A percentile compares a stretch with the other conserved stretches of the same genome.
phyloP scores from a whole-genome alignment of 352 stramenopile species.

The Phytophthora megakarya region DNA sequence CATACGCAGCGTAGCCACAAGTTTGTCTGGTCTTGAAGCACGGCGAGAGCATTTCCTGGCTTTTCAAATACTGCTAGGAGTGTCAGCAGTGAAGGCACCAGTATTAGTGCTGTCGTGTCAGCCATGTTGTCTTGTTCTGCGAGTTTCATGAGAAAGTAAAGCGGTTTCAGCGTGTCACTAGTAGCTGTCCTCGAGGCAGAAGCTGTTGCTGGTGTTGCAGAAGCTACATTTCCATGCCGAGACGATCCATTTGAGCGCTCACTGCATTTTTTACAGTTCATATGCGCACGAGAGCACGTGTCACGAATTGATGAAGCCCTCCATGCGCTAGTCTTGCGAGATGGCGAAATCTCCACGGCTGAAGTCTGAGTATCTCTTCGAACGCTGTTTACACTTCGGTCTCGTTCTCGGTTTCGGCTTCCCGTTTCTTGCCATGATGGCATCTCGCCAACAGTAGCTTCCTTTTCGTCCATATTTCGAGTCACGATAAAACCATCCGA shows the following conservation, averaged over 20 bases:
- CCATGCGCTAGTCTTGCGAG: conserved; percentile 15
- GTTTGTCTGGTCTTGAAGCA: conserved; percentile 74
- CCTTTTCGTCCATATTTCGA: conserved; percentile 29
- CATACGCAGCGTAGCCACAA: conserved; percentile 85
- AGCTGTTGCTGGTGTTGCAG: neutral
- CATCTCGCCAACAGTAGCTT: conserved; percentile 19
- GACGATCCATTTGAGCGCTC: conserved; percentile 14
- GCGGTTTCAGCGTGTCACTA: conserved; percentile 52
- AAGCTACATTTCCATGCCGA: conserved; percentile 12
- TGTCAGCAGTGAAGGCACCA: conserved; percentile 82
- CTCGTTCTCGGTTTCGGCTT: conserved; percentile 39
- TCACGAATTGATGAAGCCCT: conserved; percentile 28
- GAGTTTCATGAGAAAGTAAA: conserved; percentile 90
- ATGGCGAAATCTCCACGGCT: conserved; percentile 18
- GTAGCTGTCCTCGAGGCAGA: conserved; percentile 21
- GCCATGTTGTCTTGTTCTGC: conserved; percentile 90
- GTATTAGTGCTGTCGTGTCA: conserved; percentile 83
- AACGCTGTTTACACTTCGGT: conserved; percentile 16
- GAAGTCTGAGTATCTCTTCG: conserved; percentile 28
- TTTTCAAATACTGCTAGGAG: conserved; percentile 79
- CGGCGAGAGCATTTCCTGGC: conserved; percentile 57
- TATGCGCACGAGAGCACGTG: conserved; percentile 34
- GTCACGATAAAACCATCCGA: conserved; percentile 30
- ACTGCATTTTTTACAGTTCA: conserved; percentile 35
- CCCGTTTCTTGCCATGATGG: conserved; percentile 35